A percentile compares a stretch with the other conserved stretches of the same genome.
These are phyloP conservation scores for Calycina marina DNA, from an alignment of 2,329 filamentous ascomycete species.

Conservation along the genomic window DNA sequence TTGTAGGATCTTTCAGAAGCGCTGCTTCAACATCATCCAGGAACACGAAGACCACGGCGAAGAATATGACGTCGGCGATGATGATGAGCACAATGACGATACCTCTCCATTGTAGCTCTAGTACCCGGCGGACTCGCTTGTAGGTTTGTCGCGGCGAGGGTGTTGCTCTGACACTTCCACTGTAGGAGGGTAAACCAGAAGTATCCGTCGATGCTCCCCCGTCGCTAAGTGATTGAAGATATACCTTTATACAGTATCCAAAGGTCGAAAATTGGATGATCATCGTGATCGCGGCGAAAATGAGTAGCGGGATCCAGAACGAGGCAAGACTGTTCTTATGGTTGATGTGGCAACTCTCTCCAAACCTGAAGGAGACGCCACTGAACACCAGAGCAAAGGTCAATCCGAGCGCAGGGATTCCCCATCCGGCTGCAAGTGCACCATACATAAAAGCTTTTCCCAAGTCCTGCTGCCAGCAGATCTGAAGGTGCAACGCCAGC, in stretches of 20 bases:
- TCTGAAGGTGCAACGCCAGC: conserved; percentile 86
- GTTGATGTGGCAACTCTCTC: conserved; percentile 83
- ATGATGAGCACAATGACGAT: conserved; percentile 85
- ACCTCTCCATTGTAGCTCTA: conserved; percentile 88
- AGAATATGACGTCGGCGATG: conserved; percentile 83
- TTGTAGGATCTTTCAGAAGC: conserved; percentile 22
- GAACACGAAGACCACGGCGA: conserved; percentile 80
- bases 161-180: conserved; percentile 49
- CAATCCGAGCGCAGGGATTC: conserved; percentile 63
- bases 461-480: conserved; percentile 90
- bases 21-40: conserved; percentile 49
- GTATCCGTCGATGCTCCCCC: conserved; percentile 54
- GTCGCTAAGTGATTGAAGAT: conserved; percentile 70
- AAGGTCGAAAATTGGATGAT: conserved; percentile 76
- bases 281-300: conserved; percentile 61
- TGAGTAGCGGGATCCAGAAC: conserved; percentile 81
- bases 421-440: conserved; percentile 70
- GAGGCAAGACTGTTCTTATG: conserved; percentile 67
- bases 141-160: conserved; percentile 79
- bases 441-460: conserved; percentile 82
- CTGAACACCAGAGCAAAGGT: conserved; percentile 67
- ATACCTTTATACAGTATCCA: conserved; percentile 88
- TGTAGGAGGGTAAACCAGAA: conserved; percentile 61
- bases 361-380: conserved; percentile 89
- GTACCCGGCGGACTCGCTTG: conserved; percentile 68